Conservation (phyloP, 2,329 filamentous ascomycete species). For the Xenosphaeropsis pyriputrescens region DNA sequence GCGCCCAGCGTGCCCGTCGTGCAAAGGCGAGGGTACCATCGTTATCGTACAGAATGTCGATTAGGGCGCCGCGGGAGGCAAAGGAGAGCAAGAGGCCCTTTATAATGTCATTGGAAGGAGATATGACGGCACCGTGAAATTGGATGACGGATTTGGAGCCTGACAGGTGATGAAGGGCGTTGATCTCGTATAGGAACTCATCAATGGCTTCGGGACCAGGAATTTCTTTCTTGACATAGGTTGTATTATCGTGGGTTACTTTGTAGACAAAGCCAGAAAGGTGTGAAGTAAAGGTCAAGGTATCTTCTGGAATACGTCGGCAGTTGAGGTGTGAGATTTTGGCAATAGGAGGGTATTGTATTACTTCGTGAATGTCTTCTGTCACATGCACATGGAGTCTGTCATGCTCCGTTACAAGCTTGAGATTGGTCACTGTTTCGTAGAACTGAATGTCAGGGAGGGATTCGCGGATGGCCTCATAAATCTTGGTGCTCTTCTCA, state of each 20-base stretch:
- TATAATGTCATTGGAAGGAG: slow-evolving; percentile 57
- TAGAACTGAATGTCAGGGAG: slow-evolving; percentile 92
- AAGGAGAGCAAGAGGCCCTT: slow-evolving; percentile 85
- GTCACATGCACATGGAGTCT: slow-evolving; percentile 91
- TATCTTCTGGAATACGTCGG: slow-evolving; percentile 51
- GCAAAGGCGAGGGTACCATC: slow-evolving; percentile 47
- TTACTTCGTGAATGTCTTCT: slow-evolving; percentile 84
- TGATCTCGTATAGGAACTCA: slow-evolving; percentile 95
- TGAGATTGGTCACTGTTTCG: slow-evolving; percentile 88
- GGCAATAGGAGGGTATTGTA: slow-evolving; percentile 62
- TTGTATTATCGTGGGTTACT: slow-evolving; percentile 51
- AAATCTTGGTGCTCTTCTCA: slow-evolving; percentile 86
- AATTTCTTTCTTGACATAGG: slow-evolving; percentile 95
- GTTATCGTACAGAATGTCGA: slow-evolving; percentile 81
- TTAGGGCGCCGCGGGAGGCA: slow-evolving; percentile 72
- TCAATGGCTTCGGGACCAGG: slow-evolving; percentile 90
- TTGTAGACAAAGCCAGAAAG: slow-evolving; percentile 97
- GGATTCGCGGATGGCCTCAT: slow-evolving; percentile 86
- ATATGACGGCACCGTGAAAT: slow-evolving; percentile 78
- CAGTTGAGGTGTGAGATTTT: slow-evolving; percentile 62
- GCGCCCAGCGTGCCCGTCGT: slow-evolving; percentile 73
- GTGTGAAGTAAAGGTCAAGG: slow-evolving; percentile 77
- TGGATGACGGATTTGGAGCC: slow-evolving; percentile 66
- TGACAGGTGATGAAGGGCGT: slow-evolving; percentile 69
- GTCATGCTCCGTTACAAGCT: slow-evolving; percentile 76